These are phyloP conservation scores for Haberlea rhodopensis DNA, from an alignment of 257 asterid genomes.

Conservation along the genomic window DNA sequence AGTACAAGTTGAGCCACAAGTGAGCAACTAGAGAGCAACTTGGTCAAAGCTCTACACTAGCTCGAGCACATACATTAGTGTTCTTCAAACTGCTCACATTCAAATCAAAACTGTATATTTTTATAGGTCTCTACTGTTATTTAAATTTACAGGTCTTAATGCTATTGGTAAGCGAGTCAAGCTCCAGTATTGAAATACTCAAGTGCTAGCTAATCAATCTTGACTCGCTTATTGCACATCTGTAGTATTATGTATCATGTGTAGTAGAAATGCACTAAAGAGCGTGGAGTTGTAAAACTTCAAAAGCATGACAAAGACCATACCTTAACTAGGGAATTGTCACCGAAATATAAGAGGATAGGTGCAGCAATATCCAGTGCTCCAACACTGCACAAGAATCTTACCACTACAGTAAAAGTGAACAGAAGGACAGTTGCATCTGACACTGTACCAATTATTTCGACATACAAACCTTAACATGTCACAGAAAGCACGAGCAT, in stretches of 20 bases:
- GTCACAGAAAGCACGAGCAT: conserved; percentile 4
- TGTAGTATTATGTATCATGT: neutral
- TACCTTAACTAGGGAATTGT: conserved; percentile 49
- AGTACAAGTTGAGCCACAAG: neutral
- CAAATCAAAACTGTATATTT: no score
- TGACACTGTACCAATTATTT: neutral
- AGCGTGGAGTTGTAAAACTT: neutral
- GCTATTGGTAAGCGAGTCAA: neutral
- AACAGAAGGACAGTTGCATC: neutral
- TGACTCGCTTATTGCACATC: neutral
- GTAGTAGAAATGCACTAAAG: neutral
- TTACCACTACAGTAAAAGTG: neutral
- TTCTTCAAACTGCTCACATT: neutral
- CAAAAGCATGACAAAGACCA: conserved; percentile 2
- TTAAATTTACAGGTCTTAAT: neutral
- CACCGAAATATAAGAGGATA: conserved; percentile 85
- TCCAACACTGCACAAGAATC: conserved; percentile 74
- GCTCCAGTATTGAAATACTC: neutral
- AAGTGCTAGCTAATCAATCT: neutral
- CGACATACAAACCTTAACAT: neutral
- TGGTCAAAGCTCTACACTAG: neutral
- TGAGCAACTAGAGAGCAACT: neutral
- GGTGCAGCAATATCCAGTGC: conserved; percentile 94
- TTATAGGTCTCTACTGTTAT: neutral
- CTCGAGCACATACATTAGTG: neutral